These are phyloP conservation scores for Kickxella alabastrina DNA, from an alignment of 192 early-diverging fungal genomes.

Conservation along the genomic window DNA sequence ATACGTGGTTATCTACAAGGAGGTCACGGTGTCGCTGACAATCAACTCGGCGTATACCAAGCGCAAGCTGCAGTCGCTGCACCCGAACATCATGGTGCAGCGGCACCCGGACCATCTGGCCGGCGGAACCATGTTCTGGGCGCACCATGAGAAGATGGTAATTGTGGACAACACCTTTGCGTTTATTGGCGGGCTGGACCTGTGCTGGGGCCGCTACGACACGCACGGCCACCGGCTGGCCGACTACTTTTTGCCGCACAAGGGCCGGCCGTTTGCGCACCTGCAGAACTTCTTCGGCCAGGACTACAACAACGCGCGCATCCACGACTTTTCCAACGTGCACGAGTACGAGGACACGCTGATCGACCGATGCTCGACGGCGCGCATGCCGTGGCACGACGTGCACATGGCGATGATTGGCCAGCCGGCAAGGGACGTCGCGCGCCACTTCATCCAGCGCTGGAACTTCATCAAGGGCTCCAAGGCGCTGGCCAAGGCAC, in stretches of 20 bases:
- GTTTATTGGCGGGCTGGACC: slow-evolving; percentile 82
- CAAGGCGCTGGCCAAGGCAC: slow-evolving; percentile 56
- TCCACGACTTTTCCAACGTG: slow-evolving; percentile 69
- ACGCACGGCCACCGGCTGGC: slow-evolving; percentile 71
- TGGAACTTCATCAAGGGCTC: slow-evolving; percentile 85
- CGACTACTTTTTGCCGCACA: slow-evolving; percentile 59
- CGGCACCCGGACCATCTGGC: slow-evolving; percentile 77
- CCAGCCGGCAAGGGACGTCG: slow-evolving; percentile 72
- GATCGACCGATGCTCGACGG: slow-evolving; percentile 50
- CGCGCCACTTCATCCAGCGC: slow-evolving; percentile 78
- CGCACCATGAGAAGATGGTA: slow-evolving; percentile 80
- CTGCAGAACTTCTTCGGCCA: slow-evolving; percentile 63
- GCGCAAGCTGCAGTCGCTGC: slow-evolving; percentile 61
- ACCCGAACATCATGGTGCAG: slow-evolving; percentile 79
- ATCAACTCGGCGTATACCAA: slow-evolving; percentile 72
- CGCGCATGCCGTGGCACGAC: slow-evolving; percentile 91
- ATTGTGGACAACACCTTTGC: slow-evolving; percentile 75
- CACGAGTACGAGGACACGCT: slow-evolving; percentile 51
- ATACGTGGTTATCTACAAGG: slow-evolving; percentile 82
- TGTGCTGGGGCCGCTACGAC: slow-evolving; percentile 86
- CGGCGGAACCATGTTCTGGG: slow-evolving; percentile 76
- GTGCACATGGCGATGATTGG: slow-evolving; percentile 75
- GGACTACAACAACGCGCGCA: slow-evolving; percentile 83
- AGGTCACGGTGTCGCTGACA: slow-evolving; percentile 68
- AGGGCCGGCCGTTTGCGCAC: slow-evolving; percentile 40